Conservation (phyloP, 2,329 filamentous ascomycete species). For the Phyllosticta citrichinensis region DNA sequence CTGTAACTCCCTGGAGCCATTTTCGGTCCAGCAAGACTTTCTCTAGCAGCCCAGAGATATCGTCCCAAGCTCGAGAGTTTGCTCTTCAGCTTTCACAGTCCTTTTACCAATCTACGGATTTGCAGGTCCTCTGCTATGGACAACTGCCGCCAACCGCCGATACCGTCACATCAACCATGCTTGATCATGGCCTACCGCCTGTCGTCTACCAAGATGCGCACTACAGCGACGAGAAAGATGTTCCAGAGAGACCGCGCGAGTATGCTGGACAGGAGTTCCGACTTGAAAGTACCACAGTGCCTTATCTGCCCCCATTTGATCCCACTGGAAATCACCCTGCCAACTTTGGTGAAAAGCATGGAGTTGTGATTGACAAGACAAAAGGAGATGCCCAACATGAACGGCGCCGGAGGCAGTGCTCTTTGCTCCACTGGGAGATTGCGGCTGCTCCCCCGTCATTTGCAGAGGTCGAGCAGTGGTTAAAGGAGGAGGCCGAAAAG, state of each 20-base stretch:
- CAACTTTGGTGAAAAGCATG: constrained; percentile 44
- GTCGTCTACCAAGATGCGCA: constrained; percentile 77
- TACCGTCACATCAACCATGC: constrained; percentile 47
- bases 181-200: constrained; percentile 48
- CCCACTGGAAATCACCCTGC: constrained; percentile 47
- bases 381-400: constrained; percentile 44
- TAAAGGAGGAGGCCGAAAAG: constrained; percentile 22
- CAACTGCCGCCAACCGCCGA: constrained; percentile 32
- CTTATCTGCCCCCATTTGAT: constrained; percentile 74
- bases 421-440: constrained; percentile 67
- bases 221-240: constrained; percentile 75
- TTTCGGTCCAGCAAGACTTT: constrained; percentile 16
- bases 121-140: constrained; percentile 25
- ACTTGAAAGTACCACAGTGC: constrained; percentile 62
- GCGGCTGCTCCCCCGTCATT: constrained; percentile 58
- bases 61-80: constrained; percentile 16
- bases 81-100: constrained; percentile 13
- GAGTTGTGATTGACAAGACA: constrained; percentile 39
- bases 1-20: constrained; percentile 24
- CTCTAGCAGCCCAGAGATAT: constrained; percentile 13
- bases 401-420: constrained; percentile 47
- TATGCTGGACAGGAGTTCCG: constrained; percentile 84
- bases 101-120: constrained; percentile 13
- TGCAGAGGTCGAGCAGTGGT: constrained; percentile 61
- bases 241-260: constrained; percentile 65